These are phyloP conservation scores for Petasospora fabianii DNA, from an alignment of 1,139 yeast genomes.

Conservation along the genomic window DNA sequence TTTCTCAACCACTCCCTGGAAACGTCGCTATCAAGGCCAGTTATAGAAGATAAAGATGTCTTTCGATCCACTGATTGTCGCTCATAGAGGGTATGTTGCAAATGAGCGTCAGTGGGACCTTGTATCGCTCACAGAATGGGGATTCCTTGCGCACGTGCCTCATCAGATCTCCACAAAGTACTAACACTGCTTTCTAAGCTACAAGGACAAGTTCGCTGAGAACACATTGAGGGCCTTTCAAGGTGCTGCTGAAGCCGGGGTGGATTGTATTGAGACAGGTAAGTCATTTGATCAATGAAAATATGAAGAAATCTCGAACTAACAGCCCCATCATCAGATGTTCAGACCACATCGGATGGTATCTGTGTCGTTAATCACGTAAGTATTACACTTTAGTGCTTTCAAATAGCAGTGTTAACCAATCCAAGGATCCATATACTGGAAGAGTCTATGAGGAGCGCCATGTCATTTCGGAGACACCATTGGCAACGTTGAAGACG, in stretches of 20 bases:
- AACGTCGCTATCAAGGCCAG: no score
- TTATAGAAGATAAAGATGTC: neutral
- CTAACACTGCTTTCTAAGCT: constrained; percentile 8
- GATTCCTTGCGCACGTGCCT: neutral
- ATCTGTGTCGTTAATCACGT: constrained; percentile 69
- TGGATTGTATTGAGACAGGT: constrained; percentile 65
- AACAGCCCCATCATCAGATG: constrained; percentile 39
- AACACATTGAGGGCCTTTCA: constrained; percentile 73
- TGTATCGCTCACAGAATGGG: neutral
- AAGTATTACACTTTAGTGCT: constrained; percentile 2
- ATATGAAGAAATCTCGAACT: neutral
- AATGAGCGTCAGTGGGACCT: no score
- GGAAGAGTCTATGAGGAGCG: constrained; percentile 35
- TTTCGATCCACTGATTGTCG: constrained; percentile 12
- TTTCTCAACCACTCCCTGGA: neutral
- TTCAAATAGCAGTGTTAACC: no score
- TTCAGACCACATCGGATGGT: constrained; percentile 74
- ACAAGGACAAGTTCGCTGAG: constrained; percentile 61
- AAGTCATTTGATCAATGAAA: constrained; percentile 15
- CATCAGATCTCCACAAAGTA: neutral
- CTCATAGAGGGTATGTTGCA: constrained; percentile 25
- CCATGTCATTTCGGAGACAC: constrained; percentile 36
- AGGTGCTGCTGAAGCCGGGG: constrained; percentile 67
- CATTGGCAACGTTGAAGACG: constrained; percentile 41
- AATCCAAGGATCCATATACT: constrained; percentile 29